Evolutionary conservation across 306 rosid species (phyloP), one percentile per base, ranked within the genome.

Genomic region (Cicer chorassanicum): DNA sequence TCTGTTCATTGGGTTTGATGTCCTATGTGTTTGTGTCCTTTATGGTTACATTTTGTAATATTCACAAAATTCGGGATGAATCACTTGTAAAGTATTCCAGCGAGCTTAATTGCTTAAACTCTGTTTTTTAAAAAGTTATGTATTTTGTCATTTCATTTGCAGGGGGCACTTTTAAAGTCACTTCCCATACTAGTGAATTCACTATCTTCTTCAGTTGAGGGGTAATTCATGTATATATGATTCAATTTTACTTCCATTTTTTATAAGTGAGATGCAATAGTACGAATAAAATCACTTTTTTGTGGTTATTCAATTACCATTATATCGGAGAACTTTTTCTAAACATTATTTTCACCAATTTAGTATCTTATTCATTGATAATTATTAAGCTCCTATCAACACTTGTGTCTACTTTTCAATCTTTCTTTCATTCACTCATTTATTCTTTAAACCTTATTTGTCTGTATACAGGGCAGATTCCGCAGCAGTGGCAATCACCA

Each of bases 401-500:
- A 68, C 24, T 76, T 44, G 34, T 43, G 11, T 41, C 36, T 67
- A 8, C 11, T 66, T 68, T 76, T 45, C 42, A 19, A 59, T 76
- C 54, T 64, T 68, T 34, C 8, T 6, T 70, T 60, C 8, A 6
- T 40, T 60, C 62, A 19, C 48, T 76, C 67, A 19, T 56, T 76
- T 61, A 38, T 61, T 41, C 36, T 68, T 72, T 65, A 66, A 89
- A 80, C 78, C 77, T 72, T 77, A 84, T 83, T 65, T 53, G 86
- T 67, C 73, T 78, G 54, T 70, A 46, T 82, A 75, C 92, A 93
- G 97, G 87, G 97, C 96, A 77, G 96, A 88, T 80, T 68, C 86
- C 67, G 96, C 98, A 60, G 97, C 98, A 13, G 97, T 94, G 71
- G 98, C 98, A 50, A 91, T 94, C 73, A 94, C 97, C 18, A 94